phyloP scores from a whole-genome alignment of 805 yeast genomes.

The Candida incommunis region DNA sequence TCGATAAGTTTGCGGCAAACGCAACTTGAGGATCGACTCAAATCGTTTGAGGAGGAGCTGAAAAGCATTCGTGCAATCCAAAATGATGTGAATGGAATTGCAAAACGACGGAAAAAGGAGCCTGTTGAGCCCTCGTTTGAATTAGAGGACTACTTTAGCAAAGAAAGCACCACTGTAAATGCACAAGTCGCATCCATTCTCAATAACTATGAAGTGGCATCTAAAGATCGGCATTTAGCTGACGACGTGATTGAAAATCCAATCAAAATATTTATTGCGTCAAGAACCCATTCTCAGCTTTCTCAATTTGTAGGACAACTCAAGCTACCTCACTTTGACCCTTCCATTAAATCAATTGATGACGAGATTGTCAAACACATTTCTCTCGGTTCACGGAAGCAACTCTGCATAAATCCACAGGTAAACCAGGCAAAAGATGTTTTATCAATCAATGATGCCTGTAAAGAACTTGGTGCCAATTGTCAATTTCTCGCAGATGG shows the following conservation, averaged over 20 bases:
- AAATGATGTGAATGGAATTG: neutral
- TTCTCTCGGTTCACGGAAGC: constrained; percentile 75
- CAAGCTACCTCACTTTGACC: constrained; percentile 43
- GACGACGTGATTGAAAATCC: constrained; percentile 15
- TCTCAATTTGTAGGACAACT: constrained; percentile 69
- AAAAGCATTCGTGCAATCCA: constrained; percentile 7
- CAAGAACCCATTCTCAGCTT: constrained; percentile 86
- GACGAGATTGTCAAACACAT: constrained; percentile 48
- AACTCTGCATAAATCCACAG: constrained; percentile 60
- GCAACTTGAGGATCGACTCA: constrained; percentile 4
- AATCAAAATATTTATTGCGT: constrained; percentile 49
- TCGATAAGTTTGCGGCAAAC: constrained; percentile 16
- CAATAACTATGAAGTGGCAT: constrained; percentile 2
- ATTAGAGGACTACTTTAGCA: constrained; percentile 5
- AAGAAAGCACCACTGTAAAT: constrained; percentile 2
- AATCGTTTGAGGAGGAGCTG: constrained; percentile 14
- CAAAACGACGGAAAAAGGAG: neutral
- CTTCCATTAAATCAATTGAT: constrained; percentile 31
- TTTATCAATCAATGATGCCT: constrained; percentile 61
- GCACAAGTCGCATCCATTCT: constrained; percentile 5
- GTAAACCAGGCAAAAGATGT: constrained; percentile 36
- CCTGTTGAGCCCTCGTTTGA: neutral
- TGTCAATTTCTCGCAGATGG: constrained; percentile 32
- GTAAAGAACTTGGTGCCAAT: constrained; percentile 39
- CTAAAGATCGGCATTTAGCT: constrained; percentile 5